Percentiles rank a stretch among this genome's conserved stretches.
These are phyloP conservation scores for Pontederia crassipes DNA, from an alignment of 176 grass and related monocot species.

Conservation along the genomic window DNA sequence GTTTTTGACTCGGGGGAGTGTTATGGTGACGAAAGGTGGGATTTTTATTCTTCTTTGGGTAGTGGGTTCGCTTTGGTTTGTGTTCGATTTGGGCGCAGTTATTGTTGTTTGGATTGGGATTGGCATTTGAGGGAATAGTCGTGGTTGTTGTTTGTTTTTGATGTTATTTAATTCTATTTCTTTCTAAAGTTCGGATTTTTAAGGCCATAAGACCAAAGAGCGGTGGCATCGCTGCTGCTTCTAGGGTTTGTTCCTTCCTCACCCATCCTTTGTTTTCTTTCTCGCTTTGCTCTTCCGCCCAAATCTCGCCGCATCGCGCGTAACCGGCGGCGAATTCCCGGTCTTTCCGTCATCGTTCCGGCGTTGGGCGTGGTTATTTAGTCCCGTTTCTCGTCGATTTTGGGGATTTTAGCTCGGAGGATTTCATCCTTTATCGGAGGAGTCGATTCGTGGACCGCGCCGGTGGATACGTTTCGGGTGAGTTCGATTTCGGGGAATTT, in stretches of 20 bases:
- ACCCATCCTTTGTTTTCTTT: background rate
- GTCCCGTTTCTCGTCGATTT: background rate
- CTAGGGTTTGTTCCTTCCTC: slow-evolving; percentile 4
- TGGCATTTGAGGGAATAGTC: background rate
- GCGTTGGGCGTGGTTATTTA: background rate
- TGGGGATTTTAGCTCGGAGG: background rate
- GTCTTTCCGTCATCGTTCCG: background rate
- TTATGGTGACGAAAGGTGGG: slow-evolving; percentile 7
- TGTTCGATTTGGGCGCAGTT: slow-evolving; percentile 3
- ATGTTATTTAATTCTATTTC: slow-evolving; percentile 2
- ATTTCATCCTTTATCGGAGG: background rate
- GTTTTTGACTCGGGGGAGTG: slow-evolving; percentile 3
- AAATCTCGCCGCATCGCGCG: background rate
- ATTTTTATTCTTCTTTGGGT: background rate
- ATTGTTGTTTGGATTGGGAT: background rate
- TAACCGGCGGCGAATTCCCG: background rate
- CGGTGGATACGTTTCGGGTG: background rate
- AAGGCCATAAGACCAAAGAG: background rate
- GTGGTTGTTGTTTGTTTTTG: slow-evolving; percentile 9
- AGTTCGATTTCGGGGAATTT: background rate
- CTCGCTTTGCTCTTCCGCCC: background rate
- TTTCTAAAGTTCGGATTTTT: slow-evolving; percentile 5
- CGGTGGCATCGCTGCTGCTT: background rate
- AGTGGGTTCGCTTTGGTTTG: slow-evolving; percentile 2
- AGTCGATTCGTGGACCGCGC: background rate